Percentiles rank a stretch among this genome's conserved stretches.
phyloP scores from a whole-genome alignment of 1,284 basidiomycete species.

The Marasmius oreades region DNA sequence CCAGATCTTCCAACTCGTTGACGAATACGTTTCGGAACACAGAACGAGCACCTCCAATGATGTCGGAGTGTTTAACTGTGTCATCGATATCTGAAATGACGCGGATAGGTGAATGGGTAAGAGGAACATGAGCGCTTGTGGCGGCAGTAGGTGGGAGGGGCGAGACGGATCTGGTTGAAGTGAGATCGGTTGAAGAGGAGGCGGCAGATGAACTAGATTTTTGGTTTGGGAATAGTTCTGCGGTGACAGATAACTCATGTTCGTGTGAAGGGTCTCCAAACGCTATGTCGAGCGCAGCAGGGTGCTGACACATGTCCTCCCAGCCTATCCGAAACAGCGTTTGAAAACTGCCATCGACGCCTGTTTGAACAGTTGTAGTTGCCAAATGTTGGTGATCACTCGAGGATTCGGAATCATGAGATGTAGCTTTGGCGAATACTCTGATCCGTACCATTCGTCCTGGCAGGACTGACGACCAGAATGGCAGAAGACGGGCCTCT shows the following conservation, averaged over 20 bases:
- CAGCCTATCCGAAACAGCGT: constrained; percentile 59
- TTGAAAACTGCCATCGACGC: constrained; percentile 69
- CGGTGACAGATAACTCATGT: constrained; percentile 54
- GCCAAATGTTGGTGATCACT: constrained; percentile 34
- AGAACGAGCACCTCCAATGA: constrained; percentile 69
- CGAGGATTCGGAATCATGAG: constrained; percentile 15
- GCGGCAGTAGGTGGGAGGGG: constrained; percentile 23
- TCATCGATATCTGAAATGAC: constrained; percentile 95
- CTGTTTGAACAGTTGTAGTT: constrained; percentile 50
- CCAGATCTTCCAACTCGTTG: constrained; percentile 69
- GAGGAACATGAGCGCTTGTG: constrained; percentile 34
- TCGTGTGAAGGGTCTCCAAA: constrained; percentile 51
- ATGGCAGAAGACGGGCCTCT: constrained; percentile 69
- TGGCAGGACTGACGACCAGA: constrained; percentile 70
- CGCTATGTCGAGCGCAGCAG: constrained; percentile 51
- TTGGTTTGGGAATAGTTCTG: constrained; percentile 43
- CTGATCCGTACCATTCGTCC: constrained; percentile 57
- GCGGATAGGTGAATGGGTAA: constrained; percentile 59
- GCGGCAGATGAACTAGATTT: constrained; percentile 15
- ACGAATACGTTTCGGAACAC: constrained; percentile 82
- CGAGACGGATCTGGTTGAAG: background rate
- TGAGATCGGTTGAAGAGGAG: constrained; percentile 9
- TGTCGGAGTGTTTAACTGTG: constrained; percentile 80
- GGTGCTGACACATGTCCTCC: constrained; percentile 65
- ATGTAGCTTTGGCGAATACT: constrained; percentile 11